Evolutionary conservation across 139 green algal genomes (phyloP).

Genomic region (Volvox africanus): DNA sequence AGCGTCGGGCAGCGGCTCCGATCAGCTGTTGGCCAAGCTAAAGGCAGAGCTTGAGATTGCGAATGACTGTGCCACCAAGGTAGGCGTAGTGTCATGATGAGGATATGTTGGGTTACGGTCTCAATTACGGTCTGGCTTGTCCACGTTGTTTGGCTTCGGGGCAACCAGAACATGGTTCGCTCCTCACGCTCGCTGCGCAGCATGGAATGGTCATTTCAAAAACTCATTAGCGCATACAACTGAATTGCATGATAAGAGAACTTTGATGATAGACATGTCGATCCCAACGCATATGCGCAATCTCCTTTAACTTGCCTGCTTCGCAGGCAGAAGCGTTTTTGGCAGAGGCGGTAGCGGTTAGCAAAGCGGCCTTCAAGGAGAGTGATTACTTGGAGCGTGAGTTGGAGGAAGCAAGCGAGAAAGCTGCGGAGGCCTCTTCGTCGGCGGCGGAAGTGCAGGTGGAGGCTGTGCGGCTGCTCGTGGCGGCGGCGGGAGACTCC

Average conservation of each 20-base stretch:
- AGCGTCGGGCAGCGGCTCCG: neutral
- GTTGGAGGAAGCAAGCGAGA: neutral
- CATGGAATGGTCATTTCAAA: too few species aligned
- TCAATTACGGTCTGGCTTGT: too few species aligned
- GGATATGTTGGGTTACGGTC: too few species aligned
- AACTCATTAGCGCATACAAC: too few species aligned
- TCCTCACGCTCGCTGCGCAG: too few species aligned
- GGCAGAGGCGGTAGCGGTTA: neutral
- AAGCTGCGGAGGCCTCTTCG: neutral
- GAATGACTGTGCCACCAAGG: slow-evolving; percentile 21
- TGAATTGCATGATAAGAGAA: too few species aligned
- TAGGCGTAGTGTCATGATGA: neutral
- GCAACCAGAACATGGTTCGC: too few species aligned
- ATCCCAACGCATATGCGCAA: too few species aligned
- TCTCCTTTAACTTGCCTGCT: too few species aligned
- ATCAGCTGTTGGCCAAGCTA: neutral
- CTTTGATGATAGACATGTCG: too few species aligned
- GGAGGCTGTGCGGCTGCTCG: neutral
- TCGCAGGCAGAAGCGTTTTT: neutral
- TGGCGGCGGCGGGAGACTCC: neutral
- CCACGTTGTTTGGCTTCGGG: too few species aligned
- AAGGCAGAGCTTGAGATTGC: slow-evolving; percentile 11
- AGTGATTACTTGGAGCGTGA: neutral
- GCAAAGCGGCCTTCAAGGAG: neutral
- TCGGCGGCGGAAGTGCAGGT: neutral